Conservation (phyloP, 2,329 filamentous ascomycete genomes). For the Alternaria ethzedia region DNA sequence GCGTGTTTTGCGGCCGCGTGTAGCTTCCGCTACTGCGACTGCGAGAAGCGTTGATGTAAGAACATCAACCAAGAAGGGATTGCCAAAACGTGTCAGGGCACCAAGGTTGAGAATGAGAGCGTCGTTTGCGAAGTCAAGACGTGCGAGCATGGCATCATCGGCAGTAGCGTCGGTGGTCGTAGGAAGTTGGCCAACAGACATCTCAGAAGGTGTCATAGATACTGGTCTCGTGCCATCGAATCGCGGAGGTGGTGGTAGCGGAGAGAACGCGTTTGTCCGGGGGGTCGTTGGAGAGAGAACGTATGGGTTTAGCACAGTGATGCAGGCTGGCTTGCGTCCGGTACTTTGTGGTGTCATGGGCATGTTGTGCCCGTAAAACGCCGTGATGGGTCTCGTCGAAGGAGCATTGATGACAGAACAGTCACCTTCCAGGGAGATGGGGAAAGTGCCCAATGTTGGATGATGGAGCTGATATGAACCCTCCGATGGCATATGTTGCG, state of each 20-base stretch:
- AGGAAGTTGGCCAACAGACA: slow-evolving; percentile 41
- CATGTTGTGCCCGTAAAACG: slow-evolving; percentile 48
- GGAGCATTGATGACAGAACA: slow-evolving; percentile 49
- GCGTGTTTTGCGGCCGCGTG: slow-evolving; percentile 32
- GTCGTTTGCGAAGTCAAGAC: slow-evolving; percentile 52
- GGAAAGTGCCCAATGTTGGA: slow-evolving; percentile 52
- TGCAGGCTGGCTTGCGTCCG: slow-evolving; percentile 38
- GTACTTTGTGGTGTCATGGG: slow-evolving; percentile 45
- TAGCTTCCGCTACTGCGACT: slow-evolving; percentile 54
- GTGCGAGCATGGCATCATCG: slow-evolving; percentile 50
- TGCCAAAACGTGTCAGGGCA: slow-evolving; percentile 51
- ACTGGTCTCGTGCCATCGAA: slow-evolving; percentile 31
- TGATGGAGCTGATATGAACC: slow-evolving; percentile 55
- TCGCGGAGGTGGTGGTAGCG: slow-evolving; percentile 38
- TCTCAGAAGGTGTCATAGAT: slow-evolving; percentile 42
- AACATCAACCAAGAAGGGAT: slow-evolving; percentile 55
- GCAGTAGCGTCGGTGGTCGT: slow-evolving; percentile 45
- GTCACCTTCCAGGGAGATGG: slow-evolving; percentile 51
- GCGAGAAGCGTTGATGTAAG: slow-evolving; percentile 51
- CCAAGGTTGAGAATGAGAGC: slow-evolving; percentile 54
- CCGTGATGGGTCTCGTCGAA: slow-evolving; percentile 47
- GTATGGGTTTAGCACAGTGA: slow-evolving; percentile 49
- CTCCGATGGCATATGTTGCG: slow-evolving; percentile 43
- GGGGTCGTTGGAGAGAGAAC: slow-evolving; percentile 46
- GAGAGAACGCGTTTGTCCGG: slow-evolving; percentile 38